These are phyloP conservation scores for Candida maris DNA, from an alignment of 805 yeast genomes.

Conservation along the genomic window DNA sequence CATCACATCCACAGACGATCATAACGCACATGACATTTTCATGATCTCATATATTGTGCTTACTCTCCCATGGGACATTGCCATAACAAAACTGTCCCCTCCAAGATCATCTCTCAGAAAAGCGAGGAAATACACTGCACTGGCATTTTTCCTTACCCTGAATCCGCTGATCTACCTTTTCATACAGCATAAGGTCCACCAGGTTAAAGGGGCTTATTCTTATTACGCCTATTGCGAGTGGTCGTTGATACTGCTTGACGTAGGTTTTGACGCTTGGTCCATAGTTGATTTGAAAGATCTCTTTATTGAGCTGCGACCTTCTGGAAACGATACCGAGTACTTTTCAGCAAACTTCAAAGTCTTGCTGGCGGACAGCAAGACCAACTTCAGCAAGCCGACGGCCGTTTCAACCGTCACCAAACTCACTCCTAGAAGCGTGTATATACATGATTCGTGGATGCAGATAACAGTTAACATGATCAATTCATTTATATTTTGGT, in stretches of 20 bases:
- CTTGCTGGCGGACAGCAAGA: conserved; percentile 10
- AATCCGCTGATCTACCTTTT: conserved; percentile 85
- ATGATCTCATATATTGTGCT: conserved; percentile 88
- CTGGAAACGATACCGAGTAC: conserved; percentile 19
- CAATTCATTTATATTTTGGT: conserved; percentile 82
- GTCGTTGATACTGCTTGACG: conserved; percentile 79
- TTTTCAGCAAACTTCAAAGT: conserved; percentile 25
- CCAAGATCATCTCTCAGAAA: conserved; percentile 45
- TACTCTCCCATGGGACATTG: conserved; percentile 87
- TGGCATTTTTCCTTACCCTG: conserved; percentile 64
- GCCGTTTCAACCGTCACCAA: conserved; percentile 3
- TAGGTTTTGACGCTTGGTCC: conserved; percentile 81
- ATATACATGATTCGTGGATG: conserved; percentile 24
- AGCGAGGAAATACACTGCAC: conserved; percentile 51
- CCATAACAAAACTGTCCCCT: conserved; percentile 49
- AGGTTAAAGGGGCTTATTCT: conserved; percentile 90
- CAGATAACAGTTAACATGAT: conserved; percentile 43
- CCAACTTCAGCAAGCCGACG: conserved; percentile 1
- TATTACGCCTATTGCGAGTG: conserved; percentile 93
- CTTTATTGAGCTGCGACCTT: conserved; percentile 41
- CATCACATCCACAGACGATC: conserved; percentile 95
- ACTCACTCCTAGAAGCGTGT: conserved; percentile 18
- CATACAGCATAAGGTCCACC: conserved; percentile 88
- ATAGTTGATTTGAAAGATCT: conserved; percentile 63
- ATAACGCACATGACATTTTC: conserved; percentile 91